Percentiles rank a stretch among this genome's conserved stretches.
Evolutionary conservation across 139 green algal species (phyloP).

Genomic region (Monoraphidium neglectum): DNA sequence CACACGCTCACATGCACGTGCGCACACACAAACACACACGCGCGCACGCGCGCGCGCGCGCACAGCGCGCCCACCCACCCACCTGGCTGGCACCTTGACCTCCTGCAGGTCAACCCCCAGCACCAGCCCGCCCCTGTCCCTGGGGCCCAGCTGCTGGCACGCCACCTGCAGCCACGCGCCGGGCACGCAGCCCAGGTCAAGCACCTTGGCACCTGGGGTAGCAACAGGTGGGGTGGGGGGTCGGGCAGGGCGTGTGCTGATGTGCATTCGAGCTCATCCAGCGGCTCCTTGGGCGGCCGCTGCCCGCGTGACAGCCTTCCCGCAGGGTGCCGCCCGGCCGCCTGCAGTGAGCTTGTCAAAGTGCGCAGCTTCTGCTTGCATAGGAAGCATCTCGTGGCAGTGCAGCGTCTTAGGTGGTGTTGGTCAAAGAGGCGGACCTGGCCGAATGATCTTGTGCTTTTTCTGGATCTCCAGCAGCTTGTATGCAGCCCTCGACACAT

Average conservation of each 20-base stretch:
- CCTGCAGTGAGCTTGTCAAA: too few relatives aligned
- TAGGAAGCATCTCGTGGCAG: too few relatives aligned
- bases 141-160: slow-evolving; percentile 75
- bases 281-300: too few relatives aligned
- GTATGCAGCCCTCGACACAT: slow-evolving; percentile 75
- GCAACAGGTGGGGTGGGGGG: slow-evolving; percentile 24
- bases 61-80: too few relatives aligned
- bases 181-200: slow-evolving; percentile 82
- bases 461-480: slow-evolving; percentile 86
- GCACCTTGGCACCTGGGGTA: slow-evolving; percentile 45
- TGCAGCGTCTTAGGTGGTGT: not conserved
- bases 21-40: too few relatives aligned
- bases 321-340: too few relatives aligned
- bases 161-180: slow-evolving; percentile 84
- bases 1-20: not conserved
- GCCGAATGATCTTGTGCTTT: slow-evolving; percentile 78
- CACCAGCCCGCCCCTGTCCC: slow-evolving; percentile 59
- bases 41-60: too few relatives aligned
- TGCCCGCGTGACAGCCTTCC: too few relatives aligned
- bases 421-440: slow-evolving; percentile 20
- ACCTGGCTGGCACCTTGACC: not conserved
- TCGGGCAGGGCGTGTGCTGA: too few relatives aligned
- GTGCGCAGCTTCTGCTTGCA: not conserved
- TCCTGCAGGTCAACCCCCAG: slow-evolving; percentile 54
- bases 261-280: too few relatives aligned